Evolutionary conservation across 169 alveolate species (phyloP), one percentile per base, ranked within the genome.

Genomic region (Cryptosporidium ryanae): DNA sequence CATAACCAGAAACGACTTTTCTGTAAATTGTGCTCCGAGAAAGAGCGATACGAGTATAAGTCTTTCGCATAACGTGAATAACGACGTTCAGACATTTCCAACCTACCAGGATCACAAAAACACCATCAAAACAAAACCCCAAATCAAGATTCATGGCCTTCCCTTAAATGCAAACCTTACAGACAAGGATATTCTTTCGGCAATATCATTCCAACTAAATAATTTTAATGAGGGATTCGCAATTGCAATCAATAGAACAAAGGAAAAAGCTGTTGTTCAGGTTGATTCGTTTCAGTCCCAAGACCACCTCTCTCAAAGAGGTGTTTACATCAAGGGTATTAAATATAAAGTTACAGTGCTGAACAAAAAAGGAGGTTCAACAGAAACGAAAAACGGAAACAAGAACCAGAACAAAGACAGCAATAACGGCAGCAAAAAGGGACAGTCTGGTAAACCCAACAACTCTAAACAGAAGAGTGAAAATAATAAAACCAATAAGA

Each of bases 191-290:
- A 76, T 76, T 43, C 63, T 61, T 15, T 59, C 87, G 0, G 87
- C 87, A 1, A 59, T 76, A 32, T 59, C 68, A 3, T 59, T 59
- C 52, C 87, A 76, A 48, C 59, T 76, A 27, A 76, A 76, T 34
- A 76, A 34, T 13, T 38, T 31, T 23, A 76, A 76, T 38, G 87
- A 76, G 34, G 87, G 87, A 32, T 76, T 59, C 43, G 87, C 87
- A 1, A 76, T 76, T 59, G 87, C 87, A 32, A 44, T 76, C 12
- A 32, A 76, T 29, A 76, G 87, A 48, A 57, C 15, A 7, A 55
- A 61, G 29, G 64, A 76, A 15, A 61, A 76, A 38, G 71, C 64
- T 10, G 46, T 76, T 0, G 76, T 76, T 29, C 87, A 76, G 25
- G 87, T 76, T 2, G 87, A 76, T 44, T 76, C 87, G 7, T 34